Base-by-base conservation (phyloP, 164 flowering plant genomes). In the Tetracentron sinense region DNA sequence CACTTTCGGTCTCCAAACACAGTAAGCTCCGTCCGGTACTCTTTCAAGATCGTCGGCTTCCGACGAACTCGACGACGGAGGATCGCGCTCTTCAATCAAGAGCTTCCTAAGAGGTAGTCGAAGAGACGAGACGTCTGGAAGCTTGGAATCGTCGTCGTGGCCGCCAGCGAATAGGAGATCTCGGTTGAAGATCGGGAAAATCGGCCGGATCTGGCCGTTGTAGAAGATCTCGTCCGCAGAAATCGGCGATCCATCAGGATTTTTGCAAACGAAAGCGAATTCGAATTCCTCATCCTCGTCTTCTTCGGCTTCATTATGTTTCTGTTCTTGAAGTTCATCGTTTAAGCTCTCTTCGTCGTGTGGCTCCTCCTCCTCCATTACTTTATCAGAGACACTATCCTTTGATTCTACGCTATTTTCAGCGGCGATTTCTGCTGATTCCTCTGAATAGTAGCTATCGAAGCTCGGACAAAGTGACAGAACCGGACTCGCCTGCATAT, bases 141-240 rank as follows among this genome's bases (percentile, higher is more conserved):
- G 7, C 35, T 61, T 35, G 16, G 54, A 16, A 19, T 54, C 67
- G 12, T n/a, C n/a, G n/a, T 60, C 61, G 0, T 47, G 27, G 20
- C 50, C 62, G 3, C 31, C 64, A 6, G 60, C n/a, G 17, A 70
- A 50, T 0, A 75, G 51, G 25, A 82, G 67, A 46, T 48, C 58
- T 8, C 70, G 58, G 60, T 75, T 58, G 69, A 85, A 83, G 47
- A 85, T 20, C 0, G 90, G 85, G 53, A 66, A 85, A 22, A 75
- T 27, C 1, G 90, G 87, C 23, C 75, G 75, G 58, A 89, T 84
- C 71, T 78, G 78, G 5, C 96, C 93, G 77, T 89, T 79, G 23
- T 54, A 67, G 75, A 85, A 87, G 69, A 83, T 75, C 68, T 87
- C 88, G 30, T 84, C 91, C 0, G 91, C 93, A 1, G 92, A 65